phyloP scores from a whole-genome alignment of 2,329 filamentous ascomycete species.

The Pleomassaria siparia region DNA sequence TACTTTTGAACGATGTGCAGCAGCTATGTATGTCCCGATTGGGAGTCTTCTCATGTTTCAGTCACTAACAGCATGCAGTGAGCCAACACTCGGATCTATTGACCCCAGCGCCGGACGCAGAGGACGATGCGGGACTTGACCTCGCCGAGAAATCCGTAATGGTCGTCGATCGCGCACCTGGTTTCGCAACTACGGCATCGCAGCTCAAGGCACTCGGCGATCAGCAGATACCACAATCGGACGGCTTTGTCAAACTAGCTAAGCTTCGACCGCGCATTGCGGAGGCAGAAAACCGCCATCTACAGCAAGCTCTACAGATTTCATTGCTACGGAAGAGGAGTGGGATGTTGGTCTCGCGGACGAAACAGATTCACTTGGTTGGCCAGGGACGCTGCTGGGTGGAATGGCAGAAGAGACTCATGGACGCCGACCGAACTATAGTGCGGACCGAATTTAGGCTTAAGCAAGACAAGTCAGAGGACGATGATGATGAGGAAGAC shows the following conservation, averaged over 20 bases:
- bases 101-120: conserved; percentile 16
- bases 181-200: conserved; percentile 46
- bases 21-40: conserved; percentile 34
- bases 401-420: conserved; percentile 68
- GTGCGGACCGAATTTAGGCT: conserved; percentile 63
- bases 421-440: conserved; percentile 65
- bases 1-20: conserved; percentile 44
- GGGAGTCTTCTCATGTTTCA: not conserved
- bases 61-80: conserved; percentile 32
- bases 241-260: conserved; percentile 56
- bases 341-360: conserved; percentile 56
- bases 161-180: conserved; percentile 47
- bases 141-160: conserved; percentile 35
- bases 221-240: conserved; percentile 46
- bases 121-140: conserved; percentile 24
- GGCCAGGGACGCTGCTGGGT: conserved; percentile 69
- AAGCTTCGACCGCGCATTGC: conserved; percentile 64
- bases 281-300: conserved; percentile 61
- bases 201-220: conserved; percentile 49
- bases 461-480: conserved; percentile 50
- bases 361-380: conserved; percentile 75
- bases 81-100: conserved; percentile 46
- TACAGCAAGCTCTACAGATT: conserved; percentile 63
- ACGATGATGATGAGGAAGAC: conserved; percentile 6
- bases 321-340: conserved; percentile 64